Base-by-base conservation (phyloP, 2,329 filamentous ascomycete genomes). In the Trichoderma pleuroti region DNA sequence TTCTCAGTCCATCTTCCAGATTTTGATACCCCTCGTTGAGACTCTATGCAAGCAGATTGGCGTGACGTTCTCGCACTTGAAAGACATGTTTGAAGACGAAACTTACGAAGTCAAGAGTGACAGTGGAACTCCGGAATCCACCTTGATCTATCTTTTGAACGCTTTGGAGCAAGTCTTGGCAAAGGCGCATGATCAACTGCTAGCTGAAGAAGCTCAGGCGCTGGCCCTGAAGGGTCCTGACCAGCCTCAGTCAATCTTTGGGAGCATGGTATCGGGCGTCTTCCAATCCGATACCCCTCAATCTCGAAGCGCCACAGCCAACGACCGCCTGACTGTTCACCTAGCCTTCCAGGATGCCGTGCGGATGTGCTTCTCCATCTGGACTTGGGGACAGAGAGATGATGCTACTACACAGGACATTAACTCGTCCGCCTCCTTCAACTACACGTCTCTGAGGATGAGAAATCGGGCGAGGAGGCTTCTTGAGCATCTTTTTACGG, bases 331-430 rank as follows among this genome's bases (percentile, higher is more conserved):
- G 26, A 98, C 96, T 0, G 95, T 99, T 24, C 86, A 98, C 56
- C 85, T 99, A n/a, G 97, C 94, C 12, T 97, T 99, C 78, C 95
- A 98, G 80, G 97, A 99, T 79, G 93, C 94, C 1, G 93, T 98
- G 71, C 90, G 93, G 28, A 92, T 97, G 63, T 97, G 94, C 80
- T 97, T 97, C 78, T 89, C 86, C 14, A 97, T 99, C 66, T 99
- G 97, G 96, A 92, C 93, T 0, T 99, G 96, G 95, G 93, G 92
- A 7, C 88, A 91, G 77, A 87, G 87, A 3, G 84, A 84, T 32
- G 90, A 91, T 75, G 82, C 85, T 21, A 80, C 79, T 9, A 81
- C 83, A 26, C 88, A 91, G 68, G 92, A 97, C 77, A 77, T 83
- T 1, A 86, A 87, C 34, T 95, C 91, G 18, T 86, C 86, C 6